Evolutionary conservation across 345 rosid genomes (phyloP).

Genomic region (Physaria fendleri): DNA sequence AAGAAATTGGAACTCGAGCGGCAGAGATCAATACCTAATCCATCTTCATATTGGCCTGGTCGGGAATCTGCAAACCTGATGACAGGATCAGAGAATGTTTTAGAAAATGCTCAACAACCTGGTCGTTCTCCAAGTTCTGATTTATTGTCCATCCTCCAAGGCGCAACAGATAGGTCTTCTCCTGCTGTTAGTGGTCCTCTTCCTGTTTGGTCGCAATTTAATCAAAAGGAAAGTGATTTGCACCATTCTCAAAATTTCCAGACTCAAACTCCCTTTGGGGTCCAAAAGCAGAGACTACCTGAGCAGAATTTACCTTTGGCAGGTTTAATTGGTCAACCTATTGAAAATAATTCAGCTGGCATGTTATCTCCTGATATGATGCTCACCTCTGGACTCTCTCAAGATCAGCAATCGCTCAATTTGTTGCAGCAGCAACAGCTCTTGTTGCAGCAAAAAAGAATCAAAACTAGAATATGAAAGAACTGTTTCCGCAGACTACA

Average conservation of each 20-base stretch:
- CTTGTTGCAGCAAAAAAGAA: slow-evolving; percentile 53
- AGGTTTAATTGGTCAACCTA: slow-evolving; percentile 59
- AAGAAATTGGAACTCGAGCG: slow-evolving; percentile 68
- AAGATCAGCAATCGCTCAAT: slow-evolving; percentile 63
- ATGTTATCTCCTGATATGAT: slow-evolving; percentile 50
- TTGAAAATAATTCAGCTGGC: slow-evolving; percentile 49
- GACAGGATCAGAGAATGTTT: slow-evolving; percentile 52
- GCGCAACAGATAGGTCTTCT: slow-evolving; percentile 55
- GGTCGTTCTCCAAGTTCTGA: slow-evolving; percentile 67
- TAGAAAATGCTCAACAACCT: slow-evolving; percentile 42
- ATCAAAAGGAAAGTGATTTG: slow-evolving; percentile 54
- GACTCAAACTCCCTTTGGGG: slow-evolving; percentile 56
- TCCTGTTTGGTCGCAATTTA: slow-evolving; percentile 55
- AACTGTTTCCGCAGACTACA: slow-evolving; percentile 27
- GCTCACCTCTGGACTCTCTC: slow-evolving; percentile 40
- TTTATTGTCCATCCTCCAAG: slow-evolving; percentile 63
- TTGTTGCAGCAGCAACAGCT: slow-evolving; percentile 78
- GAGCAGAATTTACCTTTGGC: slow-evolving; percentile 45
- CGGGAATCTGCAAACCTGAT: slow-evolving; percentile 56
- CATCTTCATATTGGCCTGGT: slow-evolving; percentile 60
- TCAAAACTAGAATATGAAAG: slow-evolving; percentile 33
- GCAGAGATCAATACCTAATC: slow-evolving; percentile 55
- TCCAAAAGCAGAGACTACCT: slow-evolving; percentile 60
- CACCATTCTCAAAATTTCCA: slow-evolving; percentile 51
- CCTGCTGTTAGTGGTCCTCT: slow-evolving; percentile 43